Evolutionary conservation across 1,284 basidiomycete genomes (phyloP), one percentile per base, ranked within the genome.

Genomic region (Earliella scabrosa): DNA sequence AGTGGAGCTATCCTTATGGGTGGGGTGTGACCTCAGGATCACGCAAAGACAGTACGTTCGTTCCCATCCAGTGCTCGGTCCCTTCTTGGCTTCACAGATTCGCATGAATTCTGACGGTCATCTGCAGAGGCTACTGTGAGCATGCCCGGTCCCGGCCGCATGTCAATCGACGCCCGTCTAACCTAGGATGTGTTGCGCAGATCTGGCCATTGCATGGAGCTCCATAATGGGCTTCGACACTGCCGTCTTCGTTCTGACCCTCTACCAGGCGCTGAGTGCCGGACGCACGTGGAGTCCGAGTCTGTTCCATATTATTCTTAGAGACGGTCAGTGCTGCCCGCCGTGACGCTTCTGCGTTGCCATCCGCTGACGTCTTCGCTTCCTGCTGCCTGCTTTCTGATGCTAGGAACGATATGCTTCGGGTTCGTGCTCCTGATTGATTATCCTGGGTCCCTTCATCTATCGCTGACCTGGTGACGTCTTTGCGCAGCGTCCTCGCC

Each of bases 161-260:
- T 4, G 8, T 2, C n/a, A n/a, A n/a, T 27, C 21, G 5, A 14
- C 20, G 11, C 40, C 21, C 21, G 18, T 13, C 40, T 41, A 26
- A 41, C 27, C 27, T 5, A 31, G n/a, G n/a, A 1, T 14, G 21
- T 26, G 9, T n/a, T 16, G n/a, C 7, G 18, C 34, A 54, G 52
- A 54, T 32, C 24, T 54, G 10, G 56, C 56, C 13, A 20, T 45
- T 13, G 52, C 51, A 13, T 58, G 56, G 56, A 45, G 56, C 49
- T 36, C 52, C 4, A 54, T 58, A 4, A 8, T 54, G 21, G 48
- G 21, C 0, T 50, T 58, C 39, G 56, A 58, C 26, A 52, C 48
- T 0, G 21, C 39, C 16, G 49, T 54, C 2, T 58, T 58, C 27
- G 27, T 50, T 20, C 29, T 58, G 13, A 58, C 56, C 5, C 13